Conservation (phyloP, 306 rosid species). For the Dicorynia guianensis region DNA sequence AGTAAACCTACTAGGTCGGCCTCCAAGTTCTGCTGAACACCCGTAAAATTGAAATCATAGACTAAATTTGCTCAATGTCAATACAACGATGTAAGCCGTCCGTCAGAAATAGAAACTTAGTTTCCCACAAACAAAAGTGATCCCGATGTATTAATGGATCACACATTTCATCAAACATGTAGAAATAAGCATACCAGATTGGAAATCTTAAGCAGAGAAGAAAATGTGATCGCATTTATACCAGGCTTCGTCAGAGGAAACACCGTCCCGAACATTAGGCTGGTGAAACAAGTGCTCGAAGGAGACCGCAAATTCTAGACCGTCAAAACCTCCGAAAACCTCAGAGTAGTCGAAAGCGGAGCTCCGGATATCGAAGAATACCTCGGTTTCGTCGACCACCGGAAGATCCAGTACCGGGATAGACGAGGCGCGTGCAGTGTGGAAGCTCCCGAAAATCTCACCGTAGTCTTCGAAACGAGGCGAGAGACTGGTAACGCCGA, state of each 20-base stretch:
- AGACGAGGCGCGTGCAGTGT: slow-evolving; percentile 76
- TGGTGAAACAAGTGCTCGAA: slow-evolving; percentile 68
- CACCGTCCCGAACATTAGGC: slow-evolving; percentile 37
- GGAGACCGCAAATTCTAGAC: slow-evolving; percentile 66
- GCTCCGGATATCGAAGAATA: slow-evolving; percentile 67
- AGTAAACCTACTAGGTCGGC: slow-evolving; percentile 32
- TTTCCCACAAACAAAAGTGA: slow-evolving; percentile 11
- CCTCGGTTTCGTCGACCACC: slow-evolving; percentile 64
- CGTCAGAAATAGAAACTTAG: slow-evolving; percentile 13
- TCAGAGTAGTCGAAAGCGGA: slow-evolving; percentile 74
- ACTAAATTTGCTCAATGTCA: slow-evolving; percentile 30
- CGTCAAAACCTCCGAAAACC: slow-evolving; percentile 70
- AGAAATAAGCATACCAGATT: slow-evolving; percentile 32
- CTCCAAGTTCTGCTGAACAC: slow-evolving; percentile 25
- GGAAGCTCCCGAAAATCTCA: slow-evolving; percentile 86
- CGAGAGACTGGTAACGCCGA: slow-evolving; percentile 68
- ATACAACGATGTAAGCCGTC: background rate
- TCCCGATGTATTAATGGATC: slow-evolving; percentile 30
- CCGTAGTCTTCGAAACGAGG: slow-evolving; percentile 92
- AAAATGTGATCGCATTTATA: slow-evolving; percentile 46
- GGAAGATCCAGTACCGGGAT: slow-evolving; percentile 94
- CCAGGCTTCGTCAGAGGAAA: slow-evolving; percentile 80
- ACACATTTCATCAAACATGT: slow-evolving; percentile 36
- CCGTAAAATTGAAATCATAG: slow-evolving; percentile 36
- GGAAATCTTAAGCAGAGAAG: slow-evolving; percentile 18